Percentiles rank a stretch among this genome's conserved stretches.
phyloP scores from a whole-genome alignment of 78 protist genomes.

The slime mould (Dictyostelium discoideum) region dicty_2.7 NC_007088.5:1488001-1488500 shows the following conservation, averaged over 20 bases:
- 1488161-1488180: conserved; percentile 56
- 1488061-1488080: neutral
- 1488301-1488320: conserved; percentile 53
- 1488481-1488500: conserved; percentile 69
- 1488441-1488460: conserved; percentile 23
- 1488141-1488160: conserved; percentile 57
- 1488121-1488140: conserved; percentile 16
- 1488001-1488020: neutral
- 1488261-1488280: conserved; percentile 61
- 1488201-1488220: conserved; percentile 48
- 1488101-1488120: neutral
- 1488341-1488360: conserved; percentile 68
- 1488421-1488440: conserved; percentile 36
- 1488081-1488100: neutral
- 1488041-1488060: neutral
- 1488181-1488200: conserved; percentile 64
- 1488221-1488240: conserved; percentile 38
- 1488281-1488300: conserved; percentile 45
- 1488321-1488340: conserved; percentile 64
- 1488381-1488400: conserved; percentile 66
- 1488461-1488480: conserved; percentile 83
- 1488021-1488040: neutral
- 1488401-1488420: conserved; percentile 48
- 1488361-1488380: conserved; percentile 79
- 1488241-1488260: conserved; percentile 69